Evolutionary conservation across 192 early-diverging fungal species (phyloP), one percentile per base, ranked within the genome.

Genomic region (Endogone sp.): DNA sequence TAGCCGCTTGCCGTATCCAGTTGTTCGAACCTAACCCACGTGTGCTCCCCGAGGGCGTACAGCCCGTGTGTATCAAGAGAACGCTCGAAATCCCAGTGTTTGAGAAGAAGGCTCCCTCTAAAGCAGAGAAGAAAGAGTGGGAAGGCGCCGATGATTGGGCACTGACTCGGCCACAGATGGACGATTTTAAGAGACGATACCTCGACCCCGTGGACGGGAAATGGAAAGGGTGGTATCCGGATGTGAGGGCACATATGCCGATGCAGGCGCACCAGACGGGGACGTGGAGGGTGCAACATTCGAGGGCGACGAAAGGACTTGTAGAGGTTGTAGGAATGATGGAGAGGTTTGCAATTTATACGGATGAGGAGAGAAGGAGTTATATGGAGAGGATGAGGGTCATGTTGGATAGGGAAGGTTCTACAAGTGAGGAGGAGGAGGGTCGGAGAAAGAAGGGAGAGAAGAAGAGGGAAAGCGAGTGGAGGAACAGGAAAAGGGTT

Each of bases 31-130:
- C 67, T 13, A 66, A 72, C 21, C 76, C 81, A 2, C 65, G 77
- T 2, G 74, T 92, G 60, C 49, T 92, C 0, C 92, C 92, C 0
- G 13, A 29, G 11, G 71, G 72, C 2, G 71, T 75, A 2, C 32
- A 49, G 24, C 90, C 90, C 4, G 70, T 69, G 0, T 82, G 81
- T 32, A 75, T 79, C n/a, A 72, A 83, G 21, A 68, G 82, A 64
- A 62, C 72, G 29, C 61, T 92, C 21, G 71, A 72, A 21, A 88
- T 92, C 24, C 77, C 80, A 0, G 64, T 68, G 20, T 87, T 82
- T 63, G 59, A 16, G 22, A 6, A n/a, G 55, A 56, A 11, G 55
- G 11, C 9, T 23, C 9, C 24, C 10, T 10, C 59, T 23, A 60
- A 23, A 23, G 27, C 10, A 23, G 59, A 60, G 27, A 60, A 8